Conservation (phyloP, 1,284 basidiomycete species). For the Puccinia novopanici region DNA sequence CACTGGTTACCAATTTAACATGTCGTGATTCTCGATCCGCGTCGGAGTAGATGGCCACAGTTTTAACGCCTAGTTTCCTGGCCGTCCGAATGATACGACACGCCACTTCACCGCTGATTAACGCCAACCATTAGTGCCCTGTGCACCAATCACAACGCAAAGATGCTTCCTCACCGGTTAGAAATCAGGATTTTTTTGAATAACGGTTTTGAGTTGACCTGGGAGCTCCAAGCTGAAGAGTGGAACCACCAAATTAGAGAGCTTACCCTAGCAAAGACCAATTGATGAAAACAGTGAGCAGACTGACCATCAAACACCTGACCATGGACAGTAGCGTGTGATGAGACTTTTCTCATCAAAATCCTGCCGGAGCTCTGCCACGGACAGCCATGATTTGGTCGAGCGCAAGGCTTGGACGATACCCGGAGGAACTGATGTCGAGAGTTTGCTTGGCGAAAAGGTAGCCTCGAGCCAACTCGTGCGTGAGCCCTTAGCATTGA, state of each 20-base stretch:
- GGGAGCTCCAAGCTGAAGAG: slow-evolving; percentile 15
- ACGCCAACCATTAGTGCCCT: neutral
- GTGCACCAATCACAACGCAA: neutral
- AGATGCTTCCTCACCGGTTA: slow-evolving; percentile 30
- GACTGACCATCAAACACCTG: neutral
- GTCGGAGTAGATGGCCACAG: slow-evolving; percentile 85
- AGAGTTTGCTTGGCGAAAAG: neutral
- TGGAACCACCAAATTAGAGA: neutral
- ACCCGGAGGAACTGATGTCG: neutral
- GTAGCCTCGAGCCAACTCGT: neutral
- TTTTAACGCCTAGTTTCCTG: slow-evolving; percentile 80
- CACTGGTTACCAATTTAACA: slow-evolving; percentile 62
- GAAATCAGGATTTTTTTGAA: slow-evolving; percentile 46
- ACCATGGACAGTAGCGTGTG: neutral
- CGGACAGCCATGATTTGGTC: neutral
- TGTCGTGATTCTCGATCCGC: slow-evolving; percentile 77
- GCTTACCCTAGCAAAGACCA: neutral
- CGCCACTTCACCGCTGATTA: slow-evolving; percentile 81
- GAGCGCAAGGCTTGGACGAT: neutral
- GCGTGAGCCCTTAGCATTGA: neutral
- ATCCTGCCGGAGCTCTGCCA: neutral
- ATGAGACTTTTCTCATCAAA: neutral
- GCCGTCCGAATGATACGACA: slow-evolving; percentile 88
- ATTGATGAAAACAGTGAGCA: too few species aligned
- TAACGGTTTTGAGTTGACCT: slow-evolving; percentile 30